These are phyloP conservation scores for Alternaria incomplexa DNA, from an alignment of 2,329 filamentous ascomycete species.

Conservation along the genomic window DNA sequence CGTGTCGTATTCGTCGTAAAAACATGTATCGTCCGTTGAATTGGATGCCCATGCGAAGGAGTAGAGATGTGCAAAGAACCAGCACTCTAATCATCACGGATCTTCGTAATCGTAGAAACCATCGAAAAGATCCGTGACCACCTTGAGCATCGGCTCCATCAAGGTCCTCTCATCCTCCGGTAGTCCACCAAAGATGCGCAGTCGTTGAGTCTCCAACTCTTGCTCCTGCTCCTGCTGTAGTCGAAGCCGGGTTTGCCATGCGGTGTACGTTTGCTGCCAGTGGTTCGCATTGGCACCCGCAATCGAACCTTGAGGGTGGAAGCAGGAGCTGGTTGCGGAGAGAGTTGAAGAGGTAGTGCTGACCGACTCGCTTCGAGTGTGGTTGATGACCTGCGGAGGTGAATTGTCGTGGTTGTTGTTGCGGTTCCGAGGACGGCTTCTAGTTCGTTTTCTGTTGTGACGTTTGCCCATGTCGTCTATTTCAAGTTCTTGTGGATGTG, in stretches of 20 bases:
- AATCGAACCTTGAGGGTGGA: constrained; percentile 24
- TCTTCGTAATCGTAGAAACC: constrained; percentile 54
- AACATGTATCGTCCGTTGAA: not conserved
- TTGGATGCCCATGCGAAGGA: not conserved
- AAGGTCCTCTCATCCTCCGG: constrained; percentile 51
- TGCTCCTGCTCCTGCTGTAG: constrained; percentile 36
- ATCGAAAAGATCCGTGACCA: constrained; percentile 55
- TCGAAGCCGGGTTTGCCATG: constrained; percentile 46
- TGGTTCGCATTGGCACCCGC: constrained; percentile 30
- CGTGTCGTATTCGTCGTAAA: constrained; percentile 12
- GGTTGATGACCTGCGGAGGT: constrained; percentile 23
- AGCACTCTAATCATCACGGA: constrained; percentile 34
- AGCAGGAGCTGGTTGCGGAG: constrained; percentile 30
- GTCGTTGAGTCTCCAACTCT: constrained; percentile 43
- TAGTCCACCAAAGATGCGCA: constrained; percentile 53
- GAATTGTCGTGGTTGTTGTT: constrained; percentile 33
- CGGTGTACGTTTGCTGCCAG: constrained; percentile 47
- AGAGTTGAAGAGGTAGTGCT: constrained; percentile 34
- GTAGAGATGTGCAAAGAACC: constrained; percentile 10
- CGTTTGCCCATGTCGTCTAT: constrained; percentile 48
- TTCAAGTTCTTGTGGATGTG: constrained; percentile 2
- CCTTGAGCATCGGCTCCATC: constrained; percentile 54
- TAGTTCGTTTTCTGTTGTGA: constrained; percentile 53
- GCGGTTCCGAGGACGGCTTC: constrained; percentile 51
- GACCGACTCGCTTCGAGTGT: constrained; percentile 38